A percentile compares a stretch with the other conserved stretches of the same genome.
Conservation (phyloP, 805 yeast species). For the Maudiozyma saulgeensis region DNA sequence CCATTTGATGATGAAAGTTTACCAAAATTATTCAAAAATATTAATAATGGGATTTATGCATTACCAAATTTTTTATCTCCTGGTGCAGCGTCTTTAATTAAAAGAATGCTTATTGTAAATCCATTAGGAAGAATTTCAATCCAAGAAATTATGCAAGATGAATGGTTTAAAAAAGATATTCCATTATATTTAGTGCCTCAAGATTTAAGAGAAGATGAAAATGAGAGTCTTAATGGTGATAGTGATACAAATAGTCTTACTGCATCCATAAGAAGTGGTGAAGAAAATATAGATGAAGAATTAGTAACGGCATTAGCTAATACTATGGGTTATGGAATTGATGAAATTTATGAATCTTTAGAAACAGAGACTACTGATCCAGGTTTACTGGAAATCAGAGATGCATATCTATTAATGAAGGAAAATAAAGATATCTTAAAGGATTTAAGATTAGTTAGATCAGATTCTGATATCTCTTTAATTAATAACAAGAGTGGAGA, state of each 20-base stretch:
- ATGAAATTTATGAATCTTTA: conserved; percentile 69
- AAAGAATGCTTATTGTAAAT: conserved; percentile 87
- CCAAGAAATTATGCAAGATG: conserved; percentile 84
- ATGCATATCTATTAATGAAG: conserved; percentile 73
- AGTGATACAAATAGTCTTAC: background rate
- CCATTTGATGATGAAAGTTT: conserved; percentile 96
- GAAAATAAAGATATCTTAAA: conserved; percentile 65
- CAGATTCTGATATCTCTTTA: background rate
- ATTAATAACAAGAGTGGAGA: conserved; percentile 32
- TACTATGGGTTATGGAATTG: conserved; percentile 83
- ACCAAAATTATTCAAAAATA: conserved; percentile 86
- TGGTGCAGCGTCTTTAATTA: conserved; percentile 75
- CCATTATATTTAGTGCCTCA: conserved; percentile 66
- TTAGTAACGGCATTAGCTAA: conserved; percentile 63
- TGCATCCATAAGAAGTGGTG: background rate
- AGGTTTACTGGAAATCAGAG: conserved; percentile 63
- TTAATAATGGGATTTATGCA: conserved; percentile 83
- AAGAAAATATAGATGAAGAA: conserved; percentile 50
- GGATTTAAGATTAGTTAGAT: conserved; percentile 37
- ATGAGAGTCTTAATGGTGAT: conserved; percentile 12
- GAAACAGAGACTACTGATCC: conserved; percentile 38
- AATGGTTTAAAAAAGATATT: conserved; percentile 79
- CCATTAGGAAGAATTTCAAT: conserved; percentile 90
- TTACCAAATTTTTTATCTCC: conserved; percentile 79
- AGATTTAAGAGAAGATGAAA: conserved; percentile 12